phyloP scores from a whole-genome alignment of 257 asterid species.

The Henckelia pumila region DNA sequence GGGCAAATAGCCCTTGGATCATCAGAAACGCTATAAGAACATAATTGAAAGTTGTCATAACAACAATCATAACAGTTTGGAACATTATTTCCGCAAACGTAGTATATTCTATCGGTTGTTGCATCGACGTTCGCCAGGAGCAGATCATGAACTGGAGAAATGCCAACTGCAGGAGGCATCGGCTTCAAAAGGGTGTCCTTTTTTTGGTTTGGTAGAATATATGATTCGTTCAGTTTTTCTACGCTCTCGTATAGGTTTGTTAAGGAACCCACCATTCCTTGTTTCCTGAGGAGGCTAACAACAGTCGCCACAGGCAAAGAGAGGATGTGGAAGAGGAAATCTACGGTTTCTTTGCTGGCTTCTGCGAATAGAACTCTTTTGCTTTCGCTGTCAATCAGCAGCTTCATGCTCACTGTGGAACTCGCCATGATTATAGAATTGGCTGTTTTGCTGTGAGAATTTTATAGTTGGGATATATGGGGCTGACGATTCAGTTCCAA shows the following conservation, averaged over 20 bases:
- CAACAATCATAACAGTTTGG: no score
- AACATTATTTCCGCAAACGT: no score
- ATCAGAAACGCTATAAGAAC: no score
- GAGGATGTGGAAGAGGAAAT: constrained; percentile 33
- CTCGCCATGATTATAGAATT: no score
- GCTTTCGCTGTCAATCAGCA: constrained; percentile 28
- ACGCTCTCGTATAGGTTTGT: constrained; percentile 31
- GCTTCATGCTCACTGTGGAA: constrained; percentile 35
- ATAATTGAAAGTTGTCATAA: no score
- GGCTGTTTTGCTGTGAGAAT: no score
- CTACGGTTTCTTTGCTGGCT: constrained; percentile 35
- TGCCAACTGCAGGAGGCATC: background rate
- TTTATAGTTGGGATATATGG: no score
- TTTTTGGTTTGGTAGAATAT: constrained; percentile 11
- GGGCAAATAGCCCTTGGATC: constrained; percentile 18
- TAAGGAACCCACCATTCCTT: constrained; percentile 23
- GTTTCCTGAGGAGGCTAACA: constrained; percentile 20
- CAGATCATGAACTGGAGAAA: constrained; percentile 3
- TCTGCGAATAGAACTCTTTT: constrained; percentile 38
- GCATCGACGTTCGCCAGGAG: background rate
- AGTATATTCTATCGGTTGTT: no score
- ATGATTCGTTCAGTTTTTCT: constrained; percentile 23
- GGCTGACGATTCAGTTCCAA: no score
- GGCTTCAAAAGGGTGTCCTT: constrained; percentile 29
- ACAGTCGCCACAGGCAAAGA: constrained; percentile 25